Evolutionary conservation across 139 green algal species (phyloP).

Genomic region (Coelastrella sp.): DNA sequence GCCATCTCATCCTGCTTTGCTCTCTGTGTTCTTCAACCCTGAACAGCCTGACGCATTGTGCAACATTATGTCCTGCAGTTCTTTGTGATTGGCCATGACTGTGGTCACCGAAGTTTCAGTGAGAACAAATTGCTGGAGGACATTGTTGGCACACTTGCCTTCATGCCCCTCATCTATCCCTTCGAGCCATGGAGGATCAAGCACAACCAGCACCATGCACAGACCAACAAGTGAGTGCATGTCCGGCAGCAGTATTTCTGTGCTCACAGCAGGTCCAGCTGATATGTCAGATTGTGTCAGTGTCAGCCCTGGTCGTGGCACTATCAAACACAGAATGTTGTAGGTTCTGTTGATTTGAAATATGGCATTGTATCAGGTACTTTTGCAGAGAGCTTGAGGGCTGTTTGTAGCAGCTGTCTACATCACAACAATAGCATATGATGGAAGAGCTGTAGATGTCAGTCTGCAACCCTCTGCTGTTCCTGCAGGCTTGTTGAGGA

Average conservation of each 20-base stretch:
- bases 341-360: too few relatives aligned
- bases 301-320: too few relatives aligned
- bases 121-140: constrained; percentile 97
- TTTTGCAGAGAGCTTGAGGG: background rate
- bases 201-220: constrained; percentile 98
- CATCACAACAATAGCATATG: too few relatives aligned
- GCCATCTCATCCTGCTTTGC: background rate
- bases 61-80: constrained; percentile 64
- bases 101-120: constrained; percentile 92
- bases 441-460: background rate
- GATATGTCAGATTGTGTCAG: background rate
- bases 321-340: too few relatives aligned
- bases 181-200: constrained; percentile 99
- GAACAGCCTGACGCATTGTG: background rate
- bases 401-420: too few relatives aligned
- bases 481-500: constrained; percentile 88
- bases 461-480: background rate
- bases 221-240: constrained; percentile 95
- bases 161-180: constrained; percentile 95
- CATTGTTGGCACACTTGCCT: constrained; percentile 95
- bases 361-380: background rate
- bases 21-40: too few relatives aligned
- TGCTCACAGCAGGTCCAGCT: too few relatives aligned
- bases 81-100: constrained; percentile 97
- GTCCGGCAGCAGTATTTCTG: background rate